Conservation (phyloP, 805 yeast species). For the Hermanozyma aechmeae region DNA sequence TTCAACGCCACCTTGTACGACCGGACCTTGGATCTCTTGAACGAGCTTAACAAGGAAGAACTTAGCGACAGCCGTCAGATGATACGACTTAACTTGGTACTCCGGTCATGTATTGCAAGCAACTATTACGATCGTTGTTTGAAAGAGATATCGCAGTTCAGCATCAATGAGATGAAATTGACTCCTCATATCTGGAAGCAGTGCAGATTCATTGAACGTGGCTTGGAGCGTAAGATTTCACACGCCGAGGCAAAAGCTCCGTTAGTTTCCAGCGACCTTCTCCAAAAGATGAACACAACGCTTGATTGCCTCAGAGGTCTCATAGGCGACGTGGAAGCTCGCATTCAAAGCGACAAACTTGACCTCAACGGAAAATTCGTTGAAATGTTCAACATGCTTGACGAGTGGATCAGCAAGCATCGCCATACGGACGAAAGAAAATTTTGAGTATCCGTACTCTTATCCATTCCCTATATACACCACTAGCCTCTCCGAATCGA, state of each 20-base stretch:
- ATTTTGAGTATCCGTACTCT: too few species aligned
- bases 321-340: constrained; percentile 24
- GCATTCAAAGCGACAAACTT: constrained; percentile 22
- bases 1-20: constrained; percentile 17
- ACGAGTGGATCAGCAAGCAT: constrained; percentile 22
- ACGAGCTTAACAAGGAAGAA: constrained; percentile 8
- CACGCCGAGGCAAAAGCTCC: too few species aligned
- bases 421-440: too few species aligned
- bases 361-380: constrained; percentile 14
- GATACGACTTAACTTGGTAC: constrained; percentile 15
- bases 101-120: constrained; percentile 14
- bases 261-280: too few species aligned
- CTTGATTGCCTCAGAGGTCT: constrained; percentile 23
- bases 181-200: constrained; percentile 27
- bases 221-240: too few species aligned
- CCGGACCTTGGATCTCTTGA: constrained; percentile 15
- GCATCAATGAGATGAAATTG: constrained; percentile 18
- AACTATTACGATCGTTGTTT: constrained; percentile 13
- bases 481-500: too few species aligned
- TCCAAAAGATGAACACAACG: too few species aligned
- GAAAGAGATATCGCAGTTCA: constrained; percentile 17
- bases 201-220: constrained; percentile 21
- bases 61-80: constrained; percentile 18
- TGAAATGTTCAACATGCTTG: constrained; percentile 16
- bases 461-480: too few species aligned